Base-by-base conservation (phyloP, 352 stramenopile species). In the Aphanomyces cochlioides region DNA sequence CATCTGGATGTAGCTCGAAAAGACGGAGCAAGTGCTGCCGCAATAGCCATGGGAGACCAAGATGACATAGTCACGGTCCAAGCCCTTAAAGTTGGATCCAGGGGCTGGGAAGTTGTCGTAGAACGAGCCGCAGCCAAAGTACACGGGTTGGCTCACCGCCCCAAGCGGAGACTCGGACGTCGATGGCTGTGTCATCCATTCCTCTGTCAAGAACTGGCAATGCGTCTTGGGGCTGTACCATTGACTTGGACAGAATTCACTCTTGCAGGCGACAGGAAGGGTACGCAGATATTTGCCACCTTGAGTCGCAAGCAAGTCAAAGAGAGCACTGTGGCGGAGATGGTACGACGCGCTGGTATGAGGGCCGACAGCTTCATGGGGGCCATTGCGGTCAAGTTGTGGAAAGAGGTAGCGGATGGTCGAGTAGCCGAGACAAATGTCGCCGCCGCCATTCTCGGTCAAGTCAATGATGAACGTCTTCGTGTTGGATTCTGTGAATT, bases 21-120 rank as follows among this genome's bases (percentile, higher is more conserved):
- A 70, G 47, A 70, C 64, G 6, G 64, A 70, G 54, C 64, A 70
- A 37, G 64, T 70, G 64, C 64, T 70, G 64, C 45, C 64, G 39
- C 64, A 70, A 39, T 70, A 70, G 36, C 64, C 64, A 39, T 70
- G 64, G 17, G 64, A 70, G 15, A 70, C 64, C 10, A 70, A 40
- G 17, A 70, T 50, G 36, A 70, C 48, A 36, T 70, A 4, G 0
- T 70, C 64, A 7, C 21, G n/a, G n/a, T 47, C 19, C 10, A 70
- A 50, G 2, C 64, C 64, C 15, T 21, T 8, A 34, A 70, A 70
- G 40, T 39, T 70, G 5, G 47, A 36, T 34, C 64, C 64, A 10
- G 64, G 64, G 3, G 64, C n/a, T 13, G 53, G 64, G 36, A 70
- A 70, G 47, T 63, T 34, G 7, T 54, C 38, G 54, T 70, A 39